These are phyloP conservation scores for Meyerozyma smithsonii DNA, from an alignment of 1,139 yeast genomes.

Conservation along the genomic window DNA sequence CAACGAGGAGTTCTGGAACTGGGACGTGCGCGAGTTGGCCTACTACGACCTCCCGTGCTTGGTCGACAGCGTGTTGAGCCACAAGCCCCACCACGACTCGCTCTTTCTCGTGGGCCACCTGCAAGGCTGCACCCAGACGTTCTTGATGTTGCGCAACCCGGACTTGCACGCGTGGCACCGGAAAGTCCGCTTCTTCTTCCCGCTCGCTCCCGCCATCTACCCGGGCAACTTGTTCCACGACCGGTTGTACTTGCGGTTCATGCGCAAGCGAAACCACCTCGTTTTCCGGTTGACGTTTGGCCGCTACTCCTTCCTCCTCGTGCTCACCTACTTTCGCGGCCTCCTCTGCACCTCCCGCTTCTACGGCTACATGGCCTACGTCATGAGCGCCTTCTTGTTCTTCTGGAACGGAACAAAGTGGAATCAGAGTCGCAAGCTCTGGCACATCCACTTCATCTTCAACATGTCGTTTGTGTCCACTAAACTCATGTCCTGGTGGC, in stretches of 20 bases:
- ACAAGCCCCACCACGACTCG: conserved; percentile 40
- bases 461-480: conserved; percentile 84
- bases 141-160: conserved; percentile 48
- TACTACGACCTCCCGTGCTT: conserved; percentile 70
- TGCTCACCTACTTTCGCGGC: conserved; percentile 49
- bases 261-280: conserved; percentile 36
- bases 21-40: conserved; percentile 85
- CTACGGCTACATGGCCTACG: conserved; percentile 62
- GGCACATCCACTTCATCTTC: conserved; percentile 73
- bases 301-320: conserved; percentile 53
- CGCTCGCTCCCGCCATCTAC: conserved; percentile 86
- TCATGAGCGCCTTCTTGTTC: conserved; percentile 78
- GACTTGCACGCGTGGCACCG: conserved; percentile 28
- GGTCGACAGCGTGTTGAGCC: conserved; percentile 52
- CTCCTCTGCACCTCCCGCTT: conserved; percentile 40
- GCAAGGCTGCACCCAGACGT: conserved; percentile 88
- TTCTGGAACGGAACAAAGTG: conserved; percentile 82
- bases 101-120: conserved; percentile 76
- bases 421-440: conserved; percentile 52
- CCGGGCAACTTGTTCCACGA: conserved; percentile 70
- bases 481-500: conserved; percentile 90
- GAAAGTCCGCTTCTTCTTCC: conserved; percentile 63
- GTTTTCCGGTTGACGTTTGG: conserved; percentile 53
- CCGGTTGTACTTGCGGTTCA: conserved; percentile 52
- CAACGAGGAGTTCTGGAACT: conserved; percentile 61